Base-by-base conservation (phyloP, 2,329 filamentous ascomycete genomes). In the Blastomyces parvus region DNA sequence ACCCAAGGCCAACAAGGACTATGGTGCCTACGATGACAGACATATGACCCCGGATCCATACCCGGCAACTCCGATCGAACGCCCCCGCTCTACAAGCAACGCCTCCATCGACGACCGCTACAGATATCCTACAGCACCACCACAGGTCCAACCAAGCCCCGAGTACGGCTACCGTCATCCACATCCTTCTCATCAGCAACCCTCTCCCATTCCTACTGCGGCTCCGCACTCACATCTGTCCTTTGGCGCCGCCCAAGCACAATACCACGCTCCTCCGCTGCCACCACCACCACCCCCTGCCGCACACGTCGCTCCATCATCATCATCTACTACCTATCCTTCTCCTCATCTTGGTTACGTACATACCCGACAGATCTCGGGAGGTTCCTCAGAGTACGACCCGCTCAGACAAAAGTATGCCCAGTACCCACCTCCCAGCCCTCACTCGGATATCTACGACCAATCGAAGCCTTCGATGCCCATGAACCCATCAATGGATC, bases 1-100 rank as follows among this genome's bases (percentile, higher is more conserved):
- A 65, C 83, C 83, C 65, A 92, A 93, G 77, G 78, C 81, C 13
- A 79, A 79, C 59, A 84, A 85, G 67, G 85, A 88, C 27, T 88
- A 87, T 72, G 57, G 40, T 19, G 83, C 84, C 7, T 87, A 84
- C 65, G 82, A 84, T 14, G 77, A 82, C 66, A 78, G 80, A 67
- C 82, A 78, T 59, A 74, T 78, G 5, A 83, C 81, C 1, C 81
- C 81, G 0, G 81, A 82, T 64, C 70, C 73, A 6, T 82, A 82
- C 63, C 73, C 73, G 50, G 77, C 75, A 48, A 75, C 77, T 42
- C 74, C 79, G 11, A 71, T 76, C 61, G 80, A 82, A 62, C 83
- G 84, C 25, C 82, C 82, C 3, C 82, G 86, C 55, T 88, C 86
- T 6, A 77, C 81, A 42, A 88, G 85, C 71, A 85, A 84, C 69